Percentiles rank a stretch among this genome's conserved stretches.
These are phyloP conservation scores for Porpolomopsis calyptriformis DNA, from an alignment of 768 basidiomycete genomes.

Conservation along the genomic window DNA sequence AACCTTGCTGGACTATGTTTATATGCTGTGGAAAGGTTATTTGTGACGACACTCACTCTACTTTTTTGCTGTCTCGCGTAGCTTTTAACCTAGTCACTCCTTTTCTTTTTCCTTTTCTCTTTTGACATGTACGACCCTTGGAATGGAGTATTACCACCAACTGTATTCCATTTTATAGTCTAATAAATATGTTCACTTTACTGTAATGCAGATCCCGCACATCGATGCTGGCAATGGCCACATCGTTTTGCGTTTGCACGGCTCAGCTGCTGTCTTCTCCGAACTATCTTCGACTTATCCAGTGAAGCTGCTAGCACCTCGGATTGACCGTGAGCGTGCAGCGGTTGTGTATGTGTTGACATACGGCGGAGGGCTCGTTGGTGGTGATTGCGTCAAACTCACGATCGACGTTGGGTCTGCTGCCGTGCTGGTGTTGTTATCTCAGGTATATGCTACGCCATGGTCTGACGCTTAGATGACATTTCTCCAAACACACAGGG, in stretches of 20 bases:
- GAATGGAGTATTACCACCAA: background rate
- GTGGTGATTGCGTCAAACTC: conserved; percentile 66
- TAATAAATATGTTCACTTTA: background rate
- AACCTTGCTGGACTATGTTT: background rate
- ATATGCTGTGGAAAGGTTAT: conserved; percentile 12
- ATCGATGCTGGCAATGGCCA: conserved; percentile 43
- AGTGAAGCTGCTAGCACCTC: conserved; percentile 77
- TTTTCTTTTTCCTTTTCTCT: background rate
- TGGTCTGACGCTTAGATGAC: background rate
- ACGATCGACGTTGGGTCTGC: conserved; percentile 46
- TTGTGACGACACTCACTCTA: conserved; percentile 20
- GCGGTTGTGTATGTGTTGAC: conserved; percentile 70
- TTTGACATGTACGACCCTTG: conserved; percentile 5
- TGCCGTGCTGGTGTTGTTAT: conserved; percentile 60
- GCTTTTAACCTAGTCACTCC: conserved; percentile 8
- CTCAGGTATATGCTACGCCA: conserved; percentile 52
- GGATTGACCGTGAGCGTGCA: conserved; percentile 35
- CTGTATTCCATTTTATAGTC: background rate
- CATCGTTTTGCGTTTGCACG: conserved; percentile 43
- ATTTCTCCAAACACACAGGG: conserved; percentile 45
- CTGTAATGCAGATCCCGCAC: too few relatives aligned
- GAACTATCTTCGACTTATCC: conserved; percentile 77
- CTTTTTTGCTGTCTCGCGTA: conserved; percentile 19
- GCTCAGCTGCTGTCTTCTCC: conserved; percentile 50
- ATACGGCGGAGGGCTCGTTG: conserved; percentile 89